A percentile compares a stretch with the other conserved stretches of the same genome.
phyloP scores from a whole-genome alignment of 2,329 filamentous ascomycete genomes.

The Daldinia sp. region DNA sequence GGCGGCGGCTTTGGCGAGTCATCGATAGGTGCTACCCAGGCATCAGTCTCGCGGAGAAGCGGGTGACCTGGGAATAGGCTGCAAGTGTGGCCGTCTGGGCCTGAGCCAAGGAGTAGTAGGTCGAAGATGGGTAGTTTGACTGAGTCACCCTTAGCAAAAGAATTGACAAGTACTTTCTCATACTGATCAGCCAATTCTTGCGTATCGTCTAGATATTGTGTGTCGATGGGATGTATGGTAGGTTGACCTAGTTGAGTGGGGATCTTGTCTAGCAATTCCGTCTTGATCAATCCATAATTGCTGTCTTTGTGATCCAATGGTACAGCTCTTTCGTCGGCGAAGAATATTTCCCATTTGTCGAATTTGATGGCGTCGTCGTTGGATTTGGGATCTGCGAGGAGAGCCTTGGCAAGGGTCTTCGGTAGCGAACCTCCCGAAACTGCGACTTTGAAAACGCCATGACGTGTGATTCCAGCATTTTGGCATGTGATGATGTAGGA shows the following conservation, averaged over 20 bases:
- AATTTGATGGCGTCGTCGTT: constrained; percentile 75
- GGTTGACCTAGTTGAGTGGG: constrained; percentile 72
- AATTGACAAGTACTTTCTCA: constrained; percentile 83
- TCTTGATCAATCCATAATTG: constrained; percentile 89
- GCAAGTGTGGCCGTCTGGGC: constrained; percentile 97
- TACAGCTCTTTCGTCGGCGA: constrained; percentile 95
- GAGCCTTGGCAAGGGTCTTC: constrained; percentile 83
- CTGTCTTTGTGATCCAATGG: constrained; percentile 91
- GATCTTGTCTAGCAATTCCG: constrained; percentile 88
- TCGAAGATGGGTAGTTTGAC: constrained; percentile 97
- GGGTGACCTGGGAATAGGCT: constrained; percentile 91
- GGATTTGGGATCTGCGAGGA: constrained; percentile 66
- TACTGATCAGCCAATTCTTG: constrained; percentile 95
- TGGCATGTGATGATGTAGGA: constrained; percentile 85
- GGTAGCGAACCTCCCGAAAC: constrained; percentile 95
- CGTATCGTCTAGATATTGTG: constrained; percentile 70
- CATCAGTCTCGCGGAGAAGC: constrained; percentile 83
- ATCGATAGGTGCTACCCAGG: constrained; percentile 91
- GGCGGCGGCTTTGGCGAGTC: constrained; percentile 96
- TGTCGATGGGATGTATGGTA: constrained; percentile 80
- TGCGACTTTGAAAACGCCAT: constrained; percentile 86
- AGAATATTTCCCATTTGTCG: constrained; percentile 96
- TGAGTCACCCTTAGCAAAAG: constrained; percentile 90
- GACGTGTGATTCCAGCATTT: constrained; percentile 79
- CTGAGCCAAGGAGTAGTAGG: constrained; percentile 89